A percentile compares a stretch with the other conserved stretches of the same genome.
These are phyloP conservation scores for Lasiosphaeria miniovina DNA, from an alignment of 495 filamentous ascomycete genomes.

Conservation along the genomic window DNA sequence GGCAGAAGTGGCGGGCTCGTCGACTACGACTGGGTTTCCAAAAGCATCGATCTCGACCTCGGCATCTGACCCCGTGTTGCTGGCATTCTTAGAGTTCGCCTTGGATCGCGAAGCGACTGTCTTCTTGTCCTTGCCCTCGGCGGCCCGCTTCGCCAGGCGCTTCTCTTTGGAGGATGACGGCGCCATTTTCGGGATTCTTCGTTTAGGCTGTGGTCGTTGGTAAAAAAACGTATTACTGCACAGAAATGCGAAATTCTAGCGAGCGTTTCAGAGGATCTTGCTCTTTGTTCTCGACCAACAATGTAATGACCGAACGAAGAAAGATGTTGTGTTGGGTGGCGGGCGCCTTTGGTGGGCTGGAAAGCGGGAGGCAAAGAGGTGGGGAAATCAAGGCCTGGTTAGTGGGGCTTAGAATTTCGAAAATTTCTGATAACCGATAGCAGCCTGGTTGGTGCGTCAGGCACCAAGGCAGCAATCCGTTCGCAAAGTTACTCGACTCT, in stretches of 20 bases:
- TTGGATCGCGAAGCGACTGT: slow-evolving; percentile 65
- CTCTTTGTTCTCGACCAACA: slow-evolving; percentile 16
- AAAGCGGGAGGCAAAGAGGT: slow-evolving; percentile 19
- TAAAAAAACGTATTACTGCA: slow-evolving; percentile 1
- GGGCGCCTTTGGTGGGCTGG: slow-evolving; percentile 30
- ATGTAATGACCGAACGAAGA: slow-evolving; percentile 13
- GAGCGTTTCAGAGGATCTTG: slow-evolving; percentile 7
- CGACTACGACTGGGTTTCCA: slow-evolving; percentile 55
- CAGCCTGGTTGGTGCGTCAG: slow-evolving; percentile 23
- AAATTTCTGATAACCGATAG: slow-evolving; percentile 40
- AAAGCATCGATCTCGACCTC: slow-evolving; percentile 61
- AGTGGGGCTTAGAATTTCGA: slow-evolving; percentile 34
- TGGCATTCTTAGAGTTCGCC: slow-evolving; percentile 62
- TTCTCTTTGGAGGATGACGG: slow-evolving; percentile 98
- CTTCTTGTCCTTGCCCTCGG: slow-evolving; percentile 72
- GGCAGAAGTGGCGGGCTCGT: slow-evolving; percentile 65
- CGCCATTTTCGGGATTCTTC: slow-evolving; percentile 54
- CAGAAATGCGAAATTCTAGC: slow-evolving; percentile 15
- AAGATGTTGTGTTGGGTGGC: slow-evolving; percentile 14
- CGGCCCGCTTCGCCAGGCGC: slow-evolving; percentile 91
- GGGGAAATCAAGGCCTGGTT: slow-evolving; percentile 25
- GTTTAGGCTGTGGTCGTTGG: background rate
- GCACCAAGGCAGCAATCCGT: slow-evolving; percentile 28
- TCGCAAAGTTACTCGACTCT: background rate
- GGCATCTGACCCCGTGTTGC: slow-evolving; percentile 66